Base-by-base conservation (phyloP, 2,329 filamentous ascomycete species). In the Cordyceps farinosa region DNA sequence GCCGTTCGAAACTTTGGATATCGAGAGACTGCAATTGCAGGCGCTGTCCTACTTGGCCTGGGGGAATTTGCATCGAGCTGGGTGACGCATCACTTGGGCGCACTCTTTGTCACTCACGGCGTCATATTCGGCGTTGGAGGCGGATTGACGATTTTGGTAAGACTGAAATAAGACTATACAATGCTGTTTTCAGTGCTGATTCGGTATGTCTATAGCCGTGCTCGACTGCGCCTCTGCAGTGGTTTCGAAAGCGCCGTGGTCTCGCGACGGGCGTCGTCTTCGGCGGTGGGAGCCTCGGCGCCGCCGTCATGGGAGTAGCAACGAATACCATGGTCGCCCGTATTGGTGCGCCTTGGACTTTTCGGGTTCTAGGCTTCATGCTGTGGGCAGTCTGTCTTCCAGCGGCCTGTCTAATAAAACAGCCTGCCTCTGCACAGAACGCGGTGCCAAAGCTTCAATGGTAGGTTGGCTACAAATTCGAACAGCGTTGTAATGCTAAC, bases 241-340 rank as follows among this genome's bases (percentile, higher is more conserved):
- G 69, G 65, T 72, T 72, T 55, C 63, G 64, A 22, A 70, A 68
- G n/a, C 67, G 67, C 42, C 69, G 67, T 1, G 69, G 69, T n/a
- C 65, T 72, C 9, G 69, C 70, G 1, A 71, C 70, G 17, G 70
- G 70, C 5, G 67, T 72, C 42, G 70, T 72, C n/a, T 71, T 70
- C 27, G 69, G 69, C 5, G 69, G 67, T 6, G 69, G 69, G 2
- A 70, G 69, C 22, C 62, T 72, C 1, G 70, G 70, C 3, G 69
- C 70, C 1, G 70, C 70, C 1, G 69, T 70, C 40, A 70, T 72
- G 67, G 68, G 67, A 17, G 66, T 72, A 22, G 68, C 65, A 0
- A 66, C 68, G 6, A 65, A 67, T 27, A 61, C 64, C 17, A 66
- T 72, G n/a, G 66, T 70, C 5, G 61, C 60, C 13, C 62, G 65